Conservation (phyloP, 441 rosid species). For the Adansonia gregorii region DNA sequence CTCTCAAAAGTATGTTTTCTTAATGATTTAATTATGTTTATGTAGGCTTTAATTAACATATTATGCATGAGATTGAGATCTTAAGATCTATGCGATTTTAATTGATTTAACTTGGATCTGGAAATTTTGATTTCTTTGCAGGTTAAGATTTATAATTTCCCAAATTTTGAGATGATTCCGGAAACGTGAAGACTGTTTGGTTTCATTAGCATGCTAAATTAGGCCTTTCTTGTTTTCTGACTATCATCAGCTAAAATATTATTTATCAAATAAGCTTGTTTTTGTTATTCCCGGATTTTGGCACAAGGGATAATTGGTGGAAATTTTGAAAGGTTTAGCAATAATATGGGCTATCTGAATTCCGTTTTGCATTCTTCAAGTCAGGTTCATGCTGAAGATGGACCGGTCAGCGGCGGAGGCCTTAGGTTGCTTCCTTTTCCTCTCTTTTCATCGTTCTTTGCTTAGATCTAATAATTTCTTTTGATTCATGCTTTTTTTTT, state of each 20-base stretch:
- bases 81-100: background rate
- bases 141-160: background rate
- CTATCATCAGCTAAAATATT: conserved; percentile 8
- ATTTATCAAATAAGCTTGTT: conserved; percentile 14
- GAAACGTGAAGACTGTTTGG: background rate
- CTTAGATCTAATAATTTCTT: conserved; percentile 26
- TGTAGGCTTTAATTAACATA: conserved; percentile 16
- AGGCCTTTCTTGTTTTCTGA: background rate
- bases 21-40: background rate
- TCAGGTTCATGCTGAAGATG: conserved; percentile 73
- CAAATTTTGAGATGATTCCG: background rate
- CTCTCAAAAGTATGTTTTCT: background rate
- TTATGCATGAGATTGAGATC: conserved; percentile 10
- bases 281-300: conserved; percentile 32
- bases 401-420: conserved; percentile 89
- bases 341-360: conserved; percentile 75
- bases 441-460: background rate
- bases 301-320: conserved; percentile 23
- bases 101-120: background rate
- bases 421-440: conserved; percentile 56
- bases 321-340: conserved; percentile 32
- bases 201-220: conserved; percentile 10
- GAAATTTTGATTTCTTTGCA: conserved; percentile 18
- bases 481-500: background rate
- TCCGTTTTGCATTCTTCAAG: conserved; percentile 75